Evolutionary conservation across 768 basidiomycete species (phyloP), one percentile per base, ranked within the genome.

Genomic region (Porphyrellus cyaneotinctus): DNA sequence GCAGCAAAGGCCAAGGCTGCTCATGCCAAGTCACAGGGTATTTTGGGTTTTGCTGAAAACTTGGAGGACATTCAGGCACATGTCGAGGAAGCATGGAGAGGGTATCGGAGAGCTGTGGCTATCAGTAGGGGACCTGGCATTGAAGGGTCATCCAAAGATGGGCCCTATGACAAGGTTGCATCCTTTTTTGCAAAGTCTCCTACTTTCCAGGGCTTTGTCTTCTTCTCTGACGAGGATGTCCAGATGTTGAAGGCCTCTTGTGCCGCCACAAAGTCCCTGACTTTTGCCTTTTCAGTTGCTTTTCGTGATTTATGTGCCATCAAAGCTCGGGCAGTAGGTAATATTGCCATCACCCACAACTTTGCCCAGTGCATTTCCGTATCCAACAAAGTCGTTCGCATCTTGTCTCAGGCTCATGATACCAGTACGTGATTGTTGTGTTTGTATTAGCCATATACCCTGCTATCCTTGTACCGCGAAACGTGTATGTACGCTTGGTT

Each of bases 241-340:
- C 45, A 56, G 39, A 44, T 2, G 3, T 36, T 72, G 22, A 83
- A 81, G 59, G 83, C 84, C 0, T 85, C 85, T 0, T 81, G 72
- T 36, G 84, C 86, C 0, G 80, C 79, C 49, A 31, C 6, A 0
- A 47, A 58, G n/a, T 56, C 56, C 1, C 28, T 56, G 9, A 49
- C 10, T 0, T 84, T 87, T 49, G 83, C 69, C 0, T 84, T 84
- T 59, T 56, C 58, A 0, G 75, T 86, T 30, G 84, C 85, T 0
- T 85, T 81, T 56, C 59, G 56, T 15, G 71, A 72, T 1, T 58
- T 87, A 1, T 83, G 82, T 56, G 45, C 39, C 6, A 79, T 87
- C 69, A 87, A 87, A 63, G 82, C 82, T 0, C 60, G 62, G 5
- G 70, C 75, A 8, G 57, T 64, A 22, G 56, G 72, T 32, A 47